Evolutionary conservation across 352 stramenopile genomes (phyloP).

Genomic region (Phytopythium mirpurense): DNA sequence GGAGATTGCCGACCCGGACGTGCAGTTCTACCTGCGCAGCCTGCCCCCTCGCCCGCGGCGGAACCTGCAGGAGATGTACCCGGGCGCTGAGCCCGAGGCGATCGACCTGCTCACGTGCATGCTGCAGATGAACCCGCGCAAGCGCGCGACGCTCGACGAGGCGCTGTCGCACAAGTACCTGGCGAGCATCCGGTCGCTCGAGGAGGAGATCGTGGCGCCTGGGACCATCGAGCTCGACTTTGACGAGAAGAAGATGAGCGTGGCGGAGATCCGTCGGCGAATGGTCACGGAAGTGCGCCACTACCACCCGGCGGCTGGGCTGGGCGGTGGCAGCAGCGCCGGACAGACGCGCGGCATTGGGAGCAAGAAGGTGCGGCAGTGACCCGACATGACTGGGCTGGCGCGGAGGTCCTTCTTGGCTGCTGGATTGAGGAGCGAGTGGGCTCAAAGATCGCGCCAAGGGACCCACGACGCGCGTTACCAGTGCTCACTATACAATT

Average conservation of each 20-base stretch:
- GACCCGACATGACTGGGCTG: neutral
- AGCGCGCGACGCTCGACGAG: conserved; percentile 75
- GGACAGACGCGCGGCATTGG: conserved; percentile 13
- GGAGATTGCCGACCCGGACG: conserved; percentile 79
- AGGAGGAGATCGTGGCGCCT: conserved; percentile 84
- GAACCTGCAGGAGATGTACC: conserved; percentile 82
- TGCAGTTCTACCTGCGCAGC: conserved; percentile 78
- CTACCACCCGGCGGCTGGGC: conserved; percentile 53
- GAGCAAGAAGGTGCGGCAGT: conserved; percentile 35
- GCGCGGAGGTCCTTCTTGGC: neutral
- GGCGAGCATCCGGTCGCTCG: conserved; percentile 76
- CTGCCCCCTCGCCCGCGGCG: conserved; percentile 60
- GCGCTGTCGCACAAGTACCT: conserved; percentile 82
- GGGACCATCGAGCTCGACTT: conserved; percentile 81
- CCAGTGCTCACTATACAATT: no score
- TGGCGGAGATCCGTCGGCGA: conserved; percentile 73
- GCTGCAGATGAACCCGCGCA: conserved; percentile 84
- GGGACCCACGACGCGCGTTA: no score
- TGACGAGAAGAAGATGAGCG: conserved; percentile 81
- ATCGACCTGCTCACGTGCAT: conserved; percentile 80
- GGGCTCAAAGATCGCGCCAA: no score
- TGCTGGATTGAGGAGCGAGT: no score
- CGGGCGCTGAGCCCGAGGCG: conserved; percentile 70
- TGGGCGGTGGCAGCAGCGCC: conserved; percentile 6
- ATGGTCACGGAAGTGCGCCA: conserved; percentile 78